phyloP scores from a whole-genome alignment of 306 rosid genomes.

The Trifolium dubium region DNA sequence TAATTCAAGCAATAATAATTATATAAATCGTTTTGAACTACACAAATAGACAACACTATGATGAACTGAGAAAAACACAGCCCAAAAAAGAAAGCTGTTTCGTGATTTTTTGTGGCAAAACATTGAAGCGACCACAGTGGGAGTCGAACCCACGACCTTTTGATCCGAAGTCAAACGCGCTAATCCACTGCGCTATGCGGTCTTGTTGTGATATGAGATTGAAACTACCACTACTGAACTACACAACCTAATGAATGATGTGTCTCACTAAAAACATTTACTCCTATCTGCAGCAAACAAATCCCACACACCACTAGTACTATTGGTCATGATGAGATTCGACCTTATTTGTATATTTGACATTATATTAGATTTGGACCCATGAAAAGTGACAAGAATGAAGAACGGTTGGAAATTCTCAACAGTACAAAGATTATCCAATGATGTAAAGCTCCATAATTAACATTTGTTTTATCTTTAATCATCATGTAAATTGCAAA shows the following conservation, averaged over 20 bases:
- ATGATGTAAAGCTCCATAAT: conserved; percentile 35
- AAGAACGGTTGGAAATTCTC: conserved; percentile 29
- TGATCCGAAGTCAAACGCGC: not conserved
- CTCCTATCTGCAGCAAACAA: not conserved
- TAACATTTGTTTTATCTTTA: conserved; percentile 5
- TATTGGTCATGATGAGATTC: conserved; percentile 10
- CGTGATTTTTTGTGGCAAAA: too few species aligned
- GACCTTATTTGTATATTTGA: not conserved
- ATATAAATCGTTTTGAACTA: too few species aligned
- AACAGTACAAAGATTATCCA: conserved; percentile 34
- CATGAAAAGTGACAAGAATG: conserved; percentile 13
- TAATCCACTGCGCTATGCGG: conserved; percentile 2
- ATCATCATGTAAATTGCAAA: conserved; percentile 40
- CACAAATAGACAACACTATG: too few species aligned
- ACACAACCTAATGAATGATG: too few species aligned
- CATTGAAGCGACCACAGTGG: not conserved
- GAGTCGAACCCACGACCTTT: not conserved
- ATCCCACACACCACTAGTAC: not conserved
- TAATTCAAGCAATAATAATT: too few species aligned
- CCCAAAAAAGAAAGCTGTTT: too few species aligned
- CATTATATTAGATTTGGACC: not conserved
- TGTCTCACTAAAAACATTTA: not conserved
- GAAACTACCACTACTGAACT: too few species aligned
- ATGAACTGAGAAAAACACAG: too few species aligned
- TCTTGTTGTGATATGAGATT: not conserved